Conservation (phyloP, 345 rosid genomes). For the Citrus inodora region DNA sequence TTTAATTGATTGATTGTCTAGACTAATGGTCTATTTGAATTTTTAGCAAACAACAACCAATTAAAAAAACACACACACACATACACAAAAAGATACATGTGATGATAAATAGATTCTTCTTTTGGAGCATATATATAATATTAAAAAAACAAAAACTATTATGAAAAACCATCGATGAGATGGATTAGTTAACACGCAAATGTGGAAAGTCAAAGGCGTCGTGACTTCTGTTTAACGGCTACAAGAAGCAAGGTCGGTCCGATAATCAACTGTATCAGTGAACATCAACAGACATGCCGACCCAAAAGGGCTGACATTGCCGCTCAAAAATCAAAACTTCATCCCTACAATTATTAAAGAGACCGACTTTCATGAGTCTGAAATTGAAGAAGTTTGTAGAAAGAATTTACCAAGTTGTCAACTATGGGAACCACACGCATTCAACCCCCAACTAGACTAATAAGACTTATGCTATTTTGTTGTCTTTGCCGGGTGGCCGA, state of each 20-base stretch:
- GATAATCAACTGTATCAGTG: conserved; percentile 1
- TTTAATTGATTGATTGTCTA: too few relatives aligned
- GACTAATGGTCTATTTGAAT: too few relatives aligned
- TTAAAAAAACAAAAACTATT: too few relatives aligned
- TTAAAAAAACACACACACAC: too few relatives aligned
- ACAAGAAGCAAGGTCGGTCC: conserved; percentile 3
- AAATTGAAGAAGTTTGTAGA: background rate
- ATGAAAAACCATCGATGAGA: too few relatives aligned
- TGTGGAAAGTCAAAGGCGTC: background rate
- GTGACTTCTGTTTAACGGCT: background rate
- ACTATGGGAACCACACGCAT: background rate
- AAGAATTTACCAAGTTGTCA: background rate
- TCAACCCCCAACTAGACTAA: background rate
- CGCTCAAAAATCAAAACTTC: background rate
- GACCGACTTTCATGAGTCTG: background rate
- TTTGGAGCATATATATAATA: background rate
- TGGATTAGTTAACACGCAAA: too few relatives aligned
- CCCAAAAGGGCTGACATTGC: conserved; percentile 24
- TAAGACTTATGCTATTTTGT: background rate
- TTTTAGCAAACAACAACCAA: background rate
- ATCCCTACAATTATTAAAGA: background rate
- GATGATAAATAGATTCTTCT: background rate
- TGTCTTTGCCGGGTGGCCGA: background rate
- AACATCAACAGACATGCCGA: conserved; percentile 9
- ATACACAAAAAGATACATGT: too few relatives aligned